Percentiles rank a stretch among this genome's conserved stretches.
Conservation (phyloP, 2,329 filamentous ascomycete species). For the Epichloe gansuensis region DNA sequence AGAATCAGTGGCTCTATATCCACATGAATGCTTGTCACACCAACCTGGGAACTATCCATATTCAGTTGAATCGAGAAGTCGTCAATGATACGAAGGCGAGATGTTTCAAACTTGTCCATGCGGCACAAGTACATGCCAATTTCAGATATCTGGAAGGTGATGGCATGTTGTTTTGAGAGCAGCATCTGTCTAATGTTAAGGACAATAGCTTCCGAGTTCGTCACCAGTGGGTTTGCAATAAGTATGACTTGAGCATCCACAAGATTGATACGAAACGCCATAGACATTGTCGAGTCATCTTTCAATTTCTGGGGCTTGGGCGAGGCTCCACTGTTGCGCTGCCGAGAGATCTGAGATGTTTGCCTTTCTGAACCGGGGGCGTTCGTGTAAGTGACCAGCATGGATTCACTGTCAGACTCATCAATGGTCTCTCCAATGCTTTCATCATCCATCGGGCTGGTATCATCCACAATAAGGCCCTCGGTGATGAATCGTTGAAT, state of each 20-base stretch:
- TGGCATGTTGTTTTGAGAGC: constrained; percentile 82
- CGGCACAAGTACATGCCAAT: constrained; percentile 97
- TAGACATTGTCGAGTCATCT: constrained; percentile 40
- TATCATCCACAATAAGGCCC: constrained; percentile 51
- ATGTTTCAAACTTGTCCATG: constrained; percentile 95
- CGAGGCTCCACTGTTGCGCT: constrained; percentile 8
- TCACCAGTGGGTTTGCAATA: constrained; percentile 83
- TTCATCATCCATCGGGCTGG: constrained; percentile 35
- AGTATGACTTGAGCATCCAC: constrained; percentile 94
- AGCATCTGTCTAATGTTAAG: constrained; percentile 87
- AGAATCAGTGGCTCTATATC: constrained; percentile 87
- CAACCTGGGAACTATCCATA: constrained; percentile 55
- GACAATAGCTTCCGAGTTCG: constrained; percentile 90
- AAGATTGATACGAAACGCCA: constrained; percentile 84
- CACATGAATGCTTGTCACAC: constrained; percentile 66
- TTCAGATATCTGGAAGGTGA: constrained; percentile 85
- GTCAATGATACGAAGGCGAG: constrained; percentile 80
- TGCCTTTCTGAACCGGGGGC: constrained; percentile 19
- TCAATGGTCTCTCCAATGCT: constrained; percentile 44
- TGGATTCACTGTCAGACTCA: constrained; percentile 46
- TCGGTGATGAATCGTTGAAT: constrained; percentile 71
- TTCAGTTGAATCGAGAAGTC: constrained; percentile 89
- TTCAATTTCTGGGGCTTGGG: constrained; percentile 1
- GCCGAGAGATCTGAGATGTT: constrained; percentile 15
- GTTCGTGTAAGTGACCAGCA: constrained; percentile 33